These are phyloP conservation scores for Penicillium sclerotiorum DNA, from an alignment of 2,329 filamentous ascomycete genomes.

Conservation along the genomic window DNA sequence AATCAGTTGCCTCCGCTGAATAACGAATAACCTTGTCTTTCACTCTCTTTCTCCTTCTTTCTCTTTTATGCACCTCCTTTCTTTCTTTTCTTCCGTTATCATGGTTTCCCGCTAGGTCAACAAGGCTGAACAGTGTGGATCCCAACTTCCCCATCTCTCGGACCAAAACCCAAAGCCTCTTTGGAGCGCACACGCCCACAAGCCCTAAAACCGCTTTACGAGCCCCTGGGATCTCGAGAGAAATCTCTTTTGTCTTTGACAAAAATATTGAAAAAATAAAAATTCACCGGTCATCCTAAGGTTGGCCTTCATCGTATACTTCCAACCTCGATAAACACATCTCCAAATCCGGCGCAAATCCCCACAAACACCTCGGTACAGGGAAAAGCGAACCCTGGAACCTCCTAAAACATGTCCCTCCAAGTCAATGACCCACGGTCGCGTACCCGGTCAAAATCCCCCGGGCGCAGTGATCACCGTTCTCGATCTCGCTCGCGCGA, in stretches of 20 bases:
- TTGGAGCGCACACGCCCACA: too few species aligned
- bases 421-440: slow-evolving; percentile 45
- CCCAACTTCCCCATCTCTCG: not conserved
- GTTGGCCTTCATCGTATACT: too few species aligned
- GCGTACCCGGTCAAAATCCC: slow-evolving; percentile 51
- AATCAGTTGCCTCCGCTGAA: too few species aligned
- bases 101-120: not conserved
- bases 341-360: slow-evolving; percentile 13
- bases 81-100: not conserved
- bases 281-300: too few species aligned
- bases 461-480: slow-evolving; percentile 44
- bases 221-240: too few species aligned
- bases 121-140: not conserved
- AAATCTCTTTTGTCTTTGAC: too few species aligned
- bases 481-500: slow-evolving; percentile 49
- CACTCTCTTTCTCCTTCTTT: slow-evolving; percentile 5
- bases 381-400: slow-evolving; percentile 12
- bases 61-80: not conserved
- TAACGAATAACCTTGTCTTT: not conserved
- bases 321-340: slow-evolving; percentile 17
- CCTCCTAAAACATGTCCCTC: slow-evolving; percentile 41
- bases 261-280: too few species aligned
- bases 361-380: not conserved
- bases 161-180: too few species aligned
- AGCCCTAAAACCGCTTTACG: not conserved